Evolutionary conservation across 2,329 filamentous ascomycete species (phyloP).

Genomic region (Xylaria sp.): DNA sequence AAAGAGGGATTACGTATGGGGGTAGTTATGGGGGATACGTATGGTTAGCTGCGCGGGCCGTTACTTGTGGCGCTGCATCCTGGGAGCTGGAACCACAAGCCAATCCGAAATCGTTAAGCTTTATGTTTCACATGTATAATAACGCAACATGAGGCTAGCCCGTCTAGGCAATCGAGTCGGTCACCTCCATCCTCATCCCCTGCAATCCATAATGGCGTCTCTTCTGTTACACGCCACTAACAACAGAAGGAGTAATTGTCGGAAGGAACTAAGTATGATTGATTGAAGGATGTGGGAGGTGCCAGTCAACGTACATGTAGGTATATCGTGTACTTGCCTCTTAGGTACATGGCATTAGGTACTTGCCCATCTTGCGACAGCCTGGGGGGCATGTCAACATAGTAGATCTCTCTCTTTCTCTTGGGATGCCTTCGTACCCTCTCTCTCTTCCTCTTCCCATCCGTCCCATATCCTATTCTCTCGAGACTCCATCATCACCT

Average conservation of each 20-base stretch:
- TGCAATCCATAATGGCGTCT: neutral
- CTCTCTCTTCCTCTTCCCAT: slow-evolving; percentile 17
- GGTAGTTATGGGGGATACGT: neutral
- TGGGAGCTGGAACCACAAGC: slow-evolving; percentile 25
- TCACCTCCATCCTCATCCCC: slow-evolving; percentile 3
- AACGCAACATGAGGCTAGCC: slow-evolving; percentile 24
- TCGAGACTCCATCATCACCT: slow-evolving; percentile 19
- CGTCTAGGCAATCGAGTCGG: slow-evolving; percentile 14
- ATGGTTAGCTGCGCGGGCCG: neutral
- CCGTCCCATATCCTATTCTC: slow-evolving; percentile 10
- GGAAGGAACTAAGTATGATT: neutral
- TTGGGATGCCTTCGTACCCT: slow-evolving; percentile 3
- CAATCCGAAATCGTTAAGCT: slow-evolving; percentile 23
- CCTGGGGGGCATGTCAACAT: slow-evolving; percentile 17
- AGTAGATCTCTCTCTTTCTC: slow-evolving; percentile 9
- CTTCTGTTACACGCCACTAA: slow-evolving; percentile 28
- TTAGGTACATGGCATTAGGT: slow-evolving; percentile 2
- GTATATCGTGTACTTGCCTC: slow-evolving; percentile 5
- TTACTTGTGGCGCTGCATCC: slow-evolving; percentile 17
- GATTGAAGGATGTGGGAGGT: slow-evolving; percentile 1
- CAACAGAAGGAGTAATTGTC: neutral
- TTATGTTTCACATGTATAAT: slow-evolving; percentile 30
- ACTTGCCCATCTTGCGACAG: slow-evolving; percentile 1
- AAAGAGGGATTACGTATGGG: neutral
- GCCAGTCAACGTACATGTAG: neutral